A percentile compares a stretch with the other conserved stretches of the same genome.
These are phyloP conservation scores for Microcera coccophila DNA, from an alignment of 2,329 filamentous ascomycete species.

Conservation along the genomic window DNA sequence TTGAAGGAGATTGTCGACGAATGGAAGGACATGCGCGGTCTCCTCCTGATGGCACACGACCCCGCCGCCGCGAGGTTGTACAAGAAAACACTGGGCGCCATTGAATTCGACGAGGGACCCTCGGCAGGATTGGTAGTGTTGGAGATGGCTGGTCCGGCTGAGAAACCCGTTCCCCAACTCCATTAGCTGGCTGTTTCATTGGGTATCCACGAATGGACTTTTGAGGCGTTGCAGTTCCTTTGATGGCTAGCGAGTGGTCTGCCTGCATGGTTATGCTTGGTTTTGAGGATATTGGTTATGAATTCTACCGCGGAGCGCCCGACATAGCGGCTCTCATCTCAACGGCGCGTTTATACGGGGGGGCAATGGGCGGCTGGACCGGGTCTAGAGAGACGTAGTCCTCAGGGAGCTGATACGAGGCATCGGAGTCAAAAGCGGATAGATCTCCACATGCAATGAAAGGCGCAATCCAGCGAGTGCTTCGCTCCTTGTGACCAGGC, in stretches of 20 bases:
- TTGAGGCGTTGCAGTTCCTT: constrained; percentile 18
- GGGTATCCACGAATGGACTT: constrained; percentile 8
- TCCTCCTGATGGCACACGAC: constrained; percentile 52
- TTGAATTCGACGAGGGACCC: constrained; percentile 41
- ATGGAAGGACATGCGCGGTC: constrained; percentile 57
- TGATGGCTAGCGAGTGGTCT: constrained; percentile 5
- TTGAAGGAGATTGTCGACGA: constrained; percentile 53
- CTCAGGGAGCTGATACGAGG: constrained; percentile 84
- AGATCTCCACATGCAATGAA: constrained; percentile 97
- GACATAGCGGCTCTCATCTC: constrained; percentile 56
- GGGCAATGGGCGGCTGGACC: constrained; percentile 90
- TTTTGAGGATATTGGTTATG: constrained; percentile 11
- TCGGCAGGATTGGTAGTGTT: constrained; percentile 39
- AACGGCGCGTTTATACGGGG: constrained; percentile 87
- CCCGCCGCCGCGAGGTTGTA: constrained; percentile 43
- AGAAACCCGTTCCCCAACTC: constrained; percentile 31
- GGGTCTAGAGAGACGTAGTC: constrained; percentile 85
- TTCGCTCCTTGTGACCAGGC: constrained; percentile 26
- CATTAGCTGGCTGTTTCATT: constrained; percentile 10
- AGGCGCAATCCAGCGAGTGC: constrained; percentile 79
- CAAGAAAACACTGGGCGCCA: constrained; percentile 43
- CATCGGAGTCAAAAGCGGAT: constrained; percentile 91
- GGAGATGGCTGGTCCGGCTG: constrained; percentile 37
- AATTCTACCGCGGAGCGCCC: constrained; percentile 25
- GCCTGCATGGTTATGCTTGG: constrained; percentile 8